A percentile compares a stretch with the other conserved stretches of the same genome.
phyloP scores from a whole-genome alignment of 495 filamentous ascomycete genomes.

The Melanomma pulvis-pyrius region DNA sequence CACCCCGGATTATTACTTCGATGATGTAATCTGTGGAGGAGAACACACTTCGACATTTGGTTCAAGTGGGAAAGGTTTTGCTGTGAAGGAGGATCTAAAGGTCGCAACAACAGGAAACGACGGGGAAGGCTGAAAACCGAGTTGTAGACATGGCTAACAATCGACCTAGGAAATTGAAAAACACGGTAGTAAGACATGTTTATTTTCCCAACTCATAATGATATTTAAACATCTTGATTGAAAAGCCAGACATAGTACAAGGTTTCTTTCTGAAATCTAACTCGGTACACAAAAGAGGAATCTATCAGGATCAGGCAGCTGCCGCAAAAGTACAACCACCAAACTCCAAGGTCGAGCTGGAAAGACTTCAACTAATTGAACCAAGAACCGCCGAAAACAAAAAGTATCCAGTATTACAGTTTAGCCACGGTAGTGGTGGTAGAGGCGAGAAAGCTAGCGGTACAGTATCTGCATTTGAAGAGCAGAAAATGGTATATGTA shows the following conservation, averaged over 20 bases:
- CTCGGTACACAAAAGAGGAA: background rate
- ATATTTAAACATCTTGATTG: too few species aligned
- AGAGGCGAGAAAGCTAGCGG: background rate
- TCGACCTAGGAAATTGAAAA: too few species aligned
- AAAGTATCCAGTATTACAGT: conserved; percentile 1
- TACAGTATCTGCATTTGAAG: background rate
- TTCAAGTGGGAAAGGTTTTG: too few species aligned
- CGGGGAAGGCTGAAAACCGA: too few species aligned
- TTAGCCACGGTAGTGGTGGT: background rate
- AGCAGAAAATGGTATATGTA: conserved; percentile 1
- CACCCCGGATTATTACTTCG: too few species aligned
- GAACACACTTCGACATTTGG: too few species aligned
- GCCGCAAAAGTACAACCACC: background rate
- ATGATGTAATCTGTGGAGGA: too few species aligned
- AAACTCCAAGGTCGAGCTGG: background rate
- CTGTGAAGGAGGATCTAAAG: too few species aligned
- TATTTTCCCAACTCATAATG: too few species aligned
- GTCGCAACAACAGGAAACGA: too few species aligned
- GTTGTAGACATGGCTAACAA: too few species aligned
- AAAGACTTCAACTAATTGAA: background rate
- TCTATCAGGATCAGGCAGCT: background rate
- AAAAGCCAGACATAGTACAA: background rate
- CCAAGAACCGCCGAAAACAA: background rate
- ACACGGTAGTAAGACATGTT: too few species aligned
- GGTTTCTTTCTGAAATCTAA: background rate